Evolutionary conservation across 495 filamentous ascomycete genomes (phyloP), one percentile per base, ranked within the genome.

Genomic region (Antarctomyces pellizariae): DNA sequence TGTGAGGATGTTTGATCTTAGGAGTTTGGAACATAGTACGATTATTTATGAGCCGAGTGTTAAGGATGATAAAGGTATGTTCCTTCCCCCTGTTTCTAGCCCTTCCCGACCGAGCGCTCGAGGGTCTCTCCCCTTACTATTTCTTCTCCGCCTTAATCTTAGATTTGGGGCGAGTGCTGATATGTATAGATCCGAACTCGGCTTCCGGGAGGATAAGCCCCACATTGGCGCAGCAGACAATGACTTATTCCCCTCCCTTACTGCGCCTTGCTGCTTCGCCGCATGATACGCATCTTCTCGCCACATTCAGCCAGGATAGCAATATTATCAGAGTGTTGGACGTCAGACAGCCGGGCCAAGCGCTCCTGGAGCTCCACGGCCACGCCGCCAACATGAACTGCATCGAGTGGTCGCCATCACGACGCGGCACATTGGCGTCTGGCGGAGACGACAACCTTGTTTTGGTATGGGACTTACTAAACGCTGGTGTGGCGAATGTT

Each of bases 41-140:
- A 99, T 99, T 39, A 99, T 99, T 36, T 99, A 99, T 44, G 86
- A 99, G 46, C 86, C 86, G 7, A 76, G 76, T 2, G 71, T 77
- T 28, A 92, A 84, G 49, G 70, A 70, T 27, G 83, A 89, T 20
- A 75, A 77, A 53, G 61, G 79, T 84, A 58, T 34, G 52, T 33
- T 3, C 7, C 22, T 18, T 13, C n/a, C n/a, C n/a, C n/a, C n/a
- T n/a, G n/a, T n/a, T n/a, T n/a, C 18, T 5, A 3, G 18, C 20
- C 13, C 1, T n/a, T 10, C 11, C 26, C 14, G 17, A 19, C n/a
- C 3, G 20, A 22, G 16, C 19, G 7, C 10, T 22, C 19, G 7
- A 7, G 19, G 19, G 7, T 22, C 7, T 22, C 10, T 22, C 7
- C 10, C 7, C 19, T 22, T 10, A 22, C 10, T 12, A 26, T 26